Evolutionary conservation across 73 alveolate genomes (phyloP), one percentile per base, ranked within the genome.

Genomic region (Loxodes magnus): DNA sequence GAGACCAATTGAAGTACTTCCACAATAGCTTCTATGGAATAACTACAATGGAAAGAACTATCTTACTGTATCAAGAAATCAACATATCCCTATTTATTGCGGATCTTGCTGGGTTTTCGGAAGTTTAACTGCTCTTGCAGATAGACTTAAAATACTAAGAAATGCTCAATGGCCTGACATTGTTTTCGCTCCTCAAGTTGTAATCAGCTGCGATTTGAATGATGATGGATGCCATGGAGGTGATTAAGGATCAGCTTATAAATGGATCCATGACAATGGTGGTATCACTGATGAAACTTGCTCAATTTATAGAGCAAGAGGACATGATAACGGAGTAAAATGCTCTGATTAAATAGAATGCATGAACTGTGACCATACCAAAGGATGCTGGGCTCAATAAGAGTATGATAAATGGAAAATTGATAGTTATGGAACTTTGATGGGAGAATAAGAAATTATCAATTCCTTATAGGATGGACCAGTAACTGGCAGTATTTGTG

Each of bases 61-160:
- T 57, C 52, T 85, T 57, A 81, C 96, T 27, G 66, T 82, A 59
- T 66, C 82, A 36, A 64, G 88, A 39, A 82, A 86, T 52, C 84
- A 86, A 57, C 96, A 81, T 50, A 67, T 86, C 43, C 96, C 96
- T 14, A 87, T 69, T 60, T 86, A 81, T 54, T 92, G 98, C 44
- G 97, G 97, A 25, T 87, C 97, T 27, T 92, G 97, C 77, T 92
- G 97, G 97, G 97, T 97, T 2, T 89, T 82, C 22, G 94, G 94
- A 4, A 68, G 96, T n/a, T 78, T 90, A 60, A 63, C 79, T 22
- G 78, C 97, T 12, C 72, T 92, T 19, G 77, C 92, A 23, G 94
- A 83, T 54, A 74, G 98, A 51, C 74, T 86, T 35, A 92, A 88
- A 74, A 82, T 88, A 46, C 73, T 77, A 17, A 81, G 96, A 55